phyloP scores from a whole-genome alignment of 2,329 filamentous ascomycete genomes.

The Fusarium virguliforme region DNA sequence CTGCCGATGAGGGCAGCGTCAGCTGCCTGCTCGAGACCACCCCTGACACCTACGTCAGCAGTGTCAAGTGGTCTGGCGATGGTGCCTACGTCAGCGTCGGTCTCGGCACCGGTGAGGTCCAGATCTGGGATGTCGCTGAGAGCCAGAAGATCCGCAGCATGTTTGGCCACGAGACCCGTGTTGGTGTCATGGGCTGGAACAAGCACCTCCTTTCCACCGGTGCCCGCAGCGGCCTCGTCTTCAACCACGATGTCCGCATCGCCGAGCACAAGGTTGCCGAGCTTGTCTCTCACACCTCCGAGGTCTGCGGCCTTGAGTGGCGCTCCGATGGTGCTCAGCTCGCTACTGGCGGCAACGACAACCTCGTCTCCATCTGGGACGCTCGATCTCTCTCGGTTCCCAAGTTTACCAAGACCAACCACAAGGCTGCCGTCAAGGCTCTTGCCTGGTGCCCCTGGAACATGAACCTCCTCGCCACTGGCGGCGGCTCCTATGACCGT shows the following conservation, averaged over 20 bases:
- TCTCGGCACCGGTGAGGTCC: slow-evolving; percentile 94
- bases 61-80: slow-evolving; percentile 98
- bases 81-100: slow-evolving; percentile 97
- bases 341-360: slow-evolving; percentile 98
- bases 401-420: slow-evolving; percentile 99
- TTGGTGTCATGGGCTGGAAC: slow-evolving; percentile 99
- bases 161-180: slow-evolving; percentile 96
- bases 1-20: slow-evolving; percentile 92
- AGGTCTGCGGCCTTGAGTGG: slow-evolving; percentile 99
- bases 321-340: slow-evolving; percentile 96
- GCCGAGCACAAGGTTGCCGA: slow-evolving; percentile 98
- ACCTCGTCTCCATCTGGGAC: slow-evolving; percentile 99
- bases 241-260: slow-evolving; percentile 98
- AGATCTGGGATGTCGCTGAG: slow-evolving; percentile 99
- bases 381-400: slow-evolving; percentile 92
- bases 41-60: slow-evolving; percentile 95
- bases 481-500: slow-evolving; percentile 95
- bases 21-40: slow-evolving; percentile 89
- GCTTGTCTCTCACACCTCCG: slow-evolving; percentile 95
- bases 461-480: slow-evolving; percentile 95
- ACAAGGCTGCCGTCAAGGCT: slow-evolving; percentile 98
- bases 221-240: slow-evolving; percentile 93
- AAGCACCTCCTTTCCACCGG: slow-evolving; percentile 98
- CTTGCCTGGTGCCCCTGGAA: slow-evolving; percentile 99
- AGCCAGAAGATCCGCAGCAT: slow-evolving; percentile 97